Evolutionary conservation across 2,329 filamentous ascomycete species (phyloP).

Genomic region (Claviceps paspali): DNA sequence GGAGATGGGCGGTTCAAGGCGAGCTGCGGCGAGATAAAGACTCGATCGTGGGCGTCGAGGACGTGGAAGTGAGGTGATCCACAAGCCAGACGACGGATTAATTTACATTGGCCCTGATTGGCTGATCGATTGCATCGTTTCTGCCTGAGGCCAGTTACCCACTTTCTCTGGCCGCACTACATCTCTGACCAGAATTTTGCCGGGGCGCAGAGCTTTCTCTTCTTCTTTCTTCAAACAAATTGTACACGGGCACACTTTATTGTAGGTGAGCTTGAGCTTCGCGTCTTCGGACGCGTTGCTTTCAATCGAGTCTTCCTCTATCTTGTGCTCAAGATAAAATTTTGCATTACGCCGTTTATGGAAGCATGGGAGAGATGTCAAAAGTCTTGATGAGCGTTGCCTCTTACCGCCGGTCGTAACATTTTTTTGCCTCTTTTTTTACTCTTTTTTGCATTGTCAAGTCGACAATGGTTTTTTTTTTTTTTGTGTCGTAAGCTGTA

Average conservation of each 20-base stretch:
- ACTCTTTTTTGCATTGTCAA: too few relatives aligned
- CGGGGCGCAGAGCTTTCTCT: slow-evolving; percentile 5
- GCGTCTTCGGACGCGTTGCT: slow-evolving; percentile 20
- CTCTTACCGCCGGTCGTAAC: slow-evolving; percentile 65
- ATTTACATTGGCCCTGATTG: slow-evolving; percentile 30
- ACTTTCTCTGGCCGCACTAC: slow-evolving; percentile 4
- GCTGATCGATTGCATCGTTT: slow-evolving; percentile 8
- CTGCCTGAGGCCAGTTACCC: slow-evolving; percentile 5
- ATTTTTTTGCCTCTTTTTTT: slow-evolving; percentile 16
- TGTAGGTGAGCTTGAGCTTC: slow-evolving; percentile 51
- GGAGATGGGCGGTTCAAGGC: slow-evolving; percentile 19
- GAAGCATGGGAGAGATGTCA: slow-evolving; percentile 48
- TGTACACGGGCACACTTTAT: slow-evolving; percentile 58
- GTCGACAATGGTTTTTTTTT: too few relatives aligned
- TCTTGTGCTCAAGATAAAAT: slow-evolving; percentile 51
- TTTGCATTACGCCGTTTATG: slow-evolving; percentile 46
- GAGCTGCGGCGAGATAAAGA: slow-evolving; percentile 20
- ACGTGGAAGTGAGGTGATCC: slow-evolving; percentile 16
- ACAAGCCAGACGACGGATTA: slow-evolving; percentile 19
- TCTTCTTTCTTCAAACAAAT: slow-evolving; percentile 33
- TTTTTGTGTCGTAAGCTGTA: too few relatives aligned
- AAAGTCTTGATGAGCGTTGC: slow-evolving; percentile 43
- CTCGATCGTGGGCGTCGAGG: slow-evolving; percentile 24
- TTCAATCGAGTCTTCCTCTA: slow-evolving; percentile 54
- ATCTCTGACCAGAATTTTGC: slow-evolving; percentile 10